phyloP scores from a whole-genome alignment of 2,329 filamentous ascomycete species.

The Penicillium occitanis region DNA sequence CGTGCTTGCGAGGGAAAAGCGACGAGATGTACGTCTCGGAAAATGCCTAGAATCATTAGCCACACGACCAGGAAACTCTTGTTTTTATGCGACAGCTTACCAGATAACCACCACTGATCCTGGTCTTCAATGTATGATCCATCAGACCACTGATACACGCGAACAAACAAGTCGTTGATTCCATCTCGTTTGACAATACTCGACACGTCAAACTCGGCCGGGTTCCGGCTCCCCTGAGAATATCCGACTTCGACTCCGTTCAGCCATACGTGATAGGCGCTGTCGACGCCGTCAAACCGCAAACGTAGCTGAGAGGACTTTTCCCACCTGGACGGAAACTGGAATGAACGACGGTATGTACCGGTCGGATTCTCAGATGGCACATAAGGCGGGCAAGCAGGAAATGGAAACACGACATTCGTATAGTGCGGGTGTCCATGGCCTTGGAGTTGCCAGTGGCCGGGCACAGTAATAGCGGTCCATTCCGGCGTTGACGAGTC shows the following conservation, averaged over 20 bases:
- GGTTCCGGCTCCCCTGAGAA: constrained; percentile 66
- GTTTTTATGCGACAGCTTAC: constrained; percentile 40
- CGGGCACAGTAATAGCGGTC: constrained; percentile 56
- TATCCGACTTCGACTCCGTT: constrained; percentile 66
- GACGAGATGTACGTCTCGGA: background rate
- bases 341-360: background rate
- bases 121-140: constrained; percentile 66
- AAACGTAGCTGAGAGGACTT: constrained; percentile 59
- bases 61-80: background rate
- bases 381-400: constrained; percentile 60
- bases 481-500: constrained; percentile 4
- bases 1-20: background rate
- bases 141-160: constrained; percentile 68
- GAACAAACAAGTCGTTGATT: constrained; percentile 51
- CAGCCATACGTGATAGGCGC: constrained; percentile 68
- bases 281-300: constrained; percentile 58
- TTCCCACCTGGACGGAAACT: background rate
- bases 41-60: background rate
- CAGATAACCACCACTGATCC: constrained; percentile 66
- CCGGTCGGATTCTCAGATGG: background rate
- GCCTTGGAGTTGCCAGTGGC: constrained; percentile 69
- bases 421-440: constrained; percentile 67
- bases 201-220: constrained; percentile 68
- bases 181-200: constrained; percentile 46
- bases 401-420: constrained; percentile 64